Evolutionary conservation across 2,329 filamentous ascomycete genomes (phyloP), one percentile per base, ranked within the genome.

Genomic region (Colletotrichum sp.): DNA sequence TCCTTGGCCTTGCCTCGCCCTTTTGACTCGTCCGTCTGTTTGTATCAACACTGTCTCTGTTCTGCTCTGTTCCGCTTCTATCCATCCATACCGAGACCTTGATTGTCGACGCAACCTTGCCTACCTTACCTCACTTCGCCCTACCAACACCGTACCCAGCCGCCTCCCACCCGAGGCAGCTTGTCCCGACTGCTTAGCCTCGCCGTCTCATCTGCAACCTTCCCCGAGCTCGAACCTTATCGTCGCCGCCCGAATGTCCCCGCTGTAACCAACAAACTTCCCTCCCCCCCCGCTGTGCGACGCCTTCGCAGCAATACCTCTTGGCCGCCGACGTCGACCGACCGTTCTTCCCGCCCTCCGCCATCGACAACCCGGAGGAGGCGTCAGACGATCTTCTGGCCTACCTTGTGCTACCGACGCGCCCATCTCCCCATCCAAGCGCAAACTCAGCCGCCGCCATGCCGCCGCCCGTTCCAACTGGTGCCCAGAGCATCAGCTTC

Each of bases 401-500:
- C 34, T 8, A 54, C 62, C 33, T 58, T 54, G 47, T 58, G 55
- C 43, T 13, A 43, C 64, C 69, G n/a, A 29, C 13, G 29, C 55
- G 36, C n/a, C 21, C 55, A 66, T 27, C 63, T 38, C 31, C 47
- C 59, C 67, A 61, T 33, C 67, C 33, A 65, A 69, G 68, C 68
- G n/a, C 71, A 72, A 31, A 67, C 43, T 47, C 18, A n/a, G 51
- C 66, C 61, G 70, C 65, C 58, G 71, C 62, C 27, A 74, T 74
- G 72, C 43, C 58, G 24, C 51, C 72, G 57, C 69, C 64, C 24
- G 64, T 33, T 36, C 63, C 64, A 24, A 47, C 72, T 59, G 72
- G 72, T 59, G 63, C 65, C 55, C 38, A 75, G 66, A 67, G 76
- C 78, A 76, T 75, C 66, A 75, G 75, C 70, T 78, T 75, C 66